Evolutionary conservation across 305 asterid genomes (phyloP), one percentile per base, ranked within the genome.

Genomic region (Solanum hybrid): DNA sequence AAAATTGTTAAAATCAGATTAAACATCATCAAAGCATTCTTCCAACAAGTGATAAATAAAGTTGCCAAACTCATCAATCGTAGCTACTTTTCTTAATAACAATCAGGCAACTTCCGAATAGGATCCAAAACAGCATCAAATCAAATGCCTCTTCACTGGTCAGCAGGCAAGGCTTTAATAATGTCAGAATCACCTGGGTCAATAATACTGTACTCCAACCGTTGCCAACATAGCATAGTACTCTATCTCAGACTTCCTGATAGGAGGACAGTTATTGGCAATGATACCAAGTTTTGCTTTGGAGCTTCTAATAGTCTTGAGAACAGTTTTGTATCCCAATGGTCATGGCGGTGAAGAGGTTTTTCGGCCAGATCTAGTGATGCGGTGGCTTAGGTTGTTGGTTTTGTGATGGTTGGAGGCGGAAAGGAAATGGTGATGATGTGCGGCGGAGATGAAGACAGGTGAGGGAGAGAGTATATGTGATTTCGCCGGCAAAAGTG

Each of bases 131-230:
- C 56, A 42, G 56, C 19, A 42, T 42, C 56, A 42, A 42, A 42
- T 13, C 19, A 42, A 42, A 42, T 42, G 56, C 56, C 19, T 42
- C 56, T 13, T 13, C 60, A 79, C 64, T 79, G 86, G n/a, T 79
- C 85, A 7, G 34, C 15, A 24, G 64, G 86, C 34, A 79, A 79
- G 32, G 13, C 4, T 29, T 79, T 79, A 37, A 79, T 37, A 24
- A 79, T 76, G 45, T 91, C 93, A n/a, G 93, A 92, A 40, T 92
- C 93, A 87, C 94, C 93, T 91, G 87, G 56, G 56, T 42, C 56
- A 42, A 42, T 42, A 42, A 42, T 42, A 42, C 5, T 42, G 56
- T 42, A 42, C 91, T 29, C 91, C 91, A n/a, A 86, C 89, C 86
- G 40, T 87, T 6, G 89, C 85, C 75, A 90, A 85, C 90, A 90